These are phyloP conservation scores for Pseudozyma sp. DNA, from an alignment of 1,284 basidiomycete species.

Conservation along the genomic window DNA sequence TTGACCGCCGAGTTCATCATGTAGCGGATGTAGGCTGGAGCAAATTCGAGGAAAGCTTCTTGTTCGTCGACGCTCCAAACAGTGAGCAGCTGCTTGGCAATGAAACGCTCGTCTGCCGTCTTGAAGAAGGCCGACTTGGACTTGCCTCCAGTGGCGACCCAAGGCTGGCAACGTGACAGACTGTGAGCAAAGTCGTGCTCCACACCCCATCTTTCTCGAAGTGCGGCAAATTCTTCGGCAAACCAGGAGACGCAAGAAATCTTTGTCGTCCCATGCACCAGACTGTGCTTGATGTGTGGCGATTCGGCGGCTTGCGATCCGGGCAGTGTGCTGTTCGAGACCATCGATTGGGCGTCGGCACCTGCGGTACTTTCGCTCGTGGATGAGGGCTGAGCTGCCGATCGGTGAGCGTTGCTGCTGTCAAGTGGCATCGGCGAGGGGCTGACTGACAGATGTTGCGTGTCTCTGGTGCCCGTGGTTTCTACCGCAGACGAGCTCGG, in stretches of 20 bases:
- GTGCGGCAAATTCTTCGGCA: constrained; percentile 61
- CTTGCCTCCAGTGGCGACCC: constrained; percentile 59
- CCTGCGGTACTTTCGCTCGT: constrained; percentile 21
- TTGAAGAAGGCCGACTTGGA: constrained; percentile 60
- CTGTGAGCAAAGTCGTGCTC: constrained; percentile 56
- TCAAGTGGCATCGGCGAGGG: constrained; percentile 8
- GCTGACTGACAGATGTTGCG: not conserved
- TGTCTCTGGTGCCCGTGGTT: not conserved
- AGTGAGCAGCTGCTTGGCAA: constrained; percentile 61
- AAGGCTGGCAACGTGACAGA: constrained; percentile 54
- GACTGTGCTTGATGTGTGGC: constrained; percentile 62
- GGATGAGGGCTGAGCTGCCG: constrained; percentile 20
- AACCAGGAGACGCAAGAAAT: constrained; percentile 65
- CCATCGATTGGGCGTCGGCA: constrained; percentile 35
- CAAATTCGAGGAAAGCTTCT: constrained; percentile 63
- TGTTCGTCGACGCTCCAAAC: constrained; percentile 64
- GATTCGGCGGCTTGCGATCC: constrained; percentile 46
- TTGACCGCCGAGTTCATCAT: constrained; percentile 57
- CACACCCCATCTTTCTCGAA: constrained; percentile 58
- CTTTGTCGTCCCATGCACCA: constrained; percentile 56
- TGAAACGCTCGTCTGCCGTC: constrained; percentile 55
- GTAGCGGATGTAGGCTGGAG: constrained; percentile 62
- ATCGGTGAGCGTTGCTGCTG: constrained; percentile 11
- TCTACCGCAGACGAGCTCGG: constrained; percentile 10
- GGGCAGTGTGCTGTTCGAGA: constrained; percentile 38